Base-by-base conservation (phyloP, 2,329 filamentous ascomycete species). In the Nemania abortiva region DNA sequence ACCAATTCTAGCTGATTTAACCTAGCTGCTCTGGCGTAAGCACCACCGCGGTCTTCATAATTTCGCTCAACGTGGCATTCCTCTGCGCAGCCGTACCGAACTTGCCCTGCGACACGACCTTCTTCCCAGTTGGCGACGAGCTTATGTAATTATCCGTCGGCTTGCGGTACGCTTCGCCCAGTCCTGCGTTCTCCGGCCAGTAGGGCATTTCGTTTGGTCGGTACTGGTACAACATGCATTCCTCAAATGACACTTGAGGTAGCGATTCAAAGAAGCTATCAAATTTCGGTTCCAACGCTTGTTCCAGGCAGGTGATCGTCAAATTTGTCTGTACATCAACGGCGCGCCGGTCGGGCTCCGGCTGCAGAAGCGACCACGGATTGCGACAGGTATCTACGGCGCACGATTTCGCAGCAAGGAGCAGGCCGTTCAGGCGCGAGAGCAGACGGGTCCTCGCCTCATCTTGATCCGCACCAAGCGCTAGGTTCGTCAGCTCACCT, bases 401-500 rank as follows among this genome's bases (percentile, higher is more conserved):
- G 47, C 70, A 71, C 37, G 70, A 71, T 22, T 71, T 71, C 9
- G 67, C 57, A 1, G 61, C 70, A 6, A 71, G 34, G 3, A 71
- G 64, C 29, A 71, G 63, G 10, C 20, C 70, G 34, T 71, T 68
- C 7, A 71, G 57, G 20, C 70, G 70, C 11, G 55, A 64, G 42
- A 71, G n/a, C 13, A 71, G 63, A 18, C 70, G 66, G 15, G 7
- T 47, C 9, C 27, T 70, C 24, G 50, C 52, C 20, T 75, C 79
- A 42, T 79, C 77, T 10, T 27, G 13, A 42, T 49, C 52, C 6
- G 45, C 29, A 15, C 24, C 34, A 3, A 65, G 42, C 39, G 70
- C 63, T 15, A 71, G 67, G 20, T 71, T 71, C 5, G 42, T 56
- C 20, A 71, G 27, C 53, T 71, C 70, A 18, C 55, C 57, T 2